These are phyloP conservation scores for Tulasnella sp. DNA, from an alignment of 768 basidiomycete species.

Conservation along the genomic window DNA sequence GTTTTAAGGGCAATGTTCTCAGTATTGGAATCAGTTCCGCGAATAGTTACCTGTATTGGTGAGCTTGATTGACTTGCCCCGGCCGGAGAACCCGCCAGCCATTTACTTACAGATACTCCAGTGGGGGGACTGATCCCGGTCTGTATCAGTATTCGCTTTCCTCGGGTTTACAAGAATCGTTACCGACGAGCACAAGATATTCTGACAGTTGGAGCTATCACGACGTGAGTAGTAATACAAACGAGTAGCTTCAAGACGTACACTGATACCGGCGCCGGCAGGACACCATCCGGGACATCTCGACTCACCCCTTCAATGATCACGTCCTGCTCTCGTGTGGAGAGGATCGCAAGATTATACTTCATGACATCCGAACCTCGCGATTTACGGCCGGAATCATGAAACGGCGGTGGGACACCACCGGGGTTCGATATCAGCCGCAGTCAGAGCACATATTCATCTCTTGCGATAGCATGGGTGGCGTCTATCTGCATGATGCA, in stretches of 20 bases:
- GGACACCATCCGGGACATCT: constrained; percentile 10
- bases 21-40: not conserved
- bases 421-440: constrained; percentile 10
- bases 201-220: not conserved
- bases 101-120: not conserved
- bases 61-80: not conserved
- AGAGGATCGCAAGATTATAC: not conserved
- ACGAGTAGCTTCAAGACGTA: not conserved
- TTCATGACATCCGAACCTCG: constrained; percentile 4
- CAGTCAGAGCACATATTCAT: constrained; percentile 1
- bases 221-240: not conserved
- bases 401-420: not conserved
- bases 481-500: not conserved
- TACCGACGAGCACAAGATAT: not conserved
- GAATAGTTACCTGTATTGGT: constrained; percentile 1
- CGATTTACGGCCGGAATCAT: not conserved
- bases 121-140: not conserved
- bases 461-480: not conserved
- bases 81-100: not conserved
- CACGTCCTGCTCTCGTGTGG: not conserved
- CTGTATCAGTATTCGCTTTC: not conserved
- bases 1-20: not conserved
- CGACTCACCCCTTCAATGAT: constrained; percentile 10
- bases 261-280: not conserved
- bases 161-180: not conserved